Conservation (phyloP, 164 flowering plant species). For the Santalum album region DNA sequence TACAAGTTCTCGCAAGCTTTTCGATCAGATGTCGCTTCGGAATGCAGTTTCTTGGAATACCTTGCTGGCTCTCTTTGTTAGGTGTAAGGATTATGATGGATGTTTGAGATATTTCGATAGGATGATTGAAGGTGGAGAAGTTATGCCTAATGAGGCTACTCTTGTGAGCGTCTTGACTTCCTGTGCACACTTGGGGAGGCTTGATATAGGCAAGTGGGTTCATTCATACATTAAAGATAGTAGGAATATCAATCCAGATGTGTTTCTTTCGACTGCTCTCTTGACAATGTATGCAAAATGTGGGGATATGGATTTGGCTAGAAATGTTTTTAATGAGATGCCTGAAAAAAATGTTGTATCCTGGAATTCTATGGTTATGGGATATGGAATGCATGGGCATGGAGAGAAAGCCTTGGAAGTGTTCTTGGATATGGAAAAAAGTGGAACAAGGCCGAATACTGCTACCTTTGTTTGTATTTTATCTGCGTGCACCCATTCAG, state of each 20-base stretch:
- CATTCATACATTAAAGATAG: slow-evolving; percentile 36
- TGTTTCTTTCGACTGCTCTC: slow-evolving; percentile 50
- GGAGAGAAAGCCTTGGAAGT: slow-evolving; percentile 48
- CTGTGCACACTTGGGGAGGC: slow-evolving; percentile 41
- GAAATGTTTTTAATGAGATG: slow-evolving; percentile 52
- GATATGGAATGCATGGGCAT: slow-evolving; percentile 56
- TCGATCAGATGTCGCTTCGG: slow-evolving; percentile 34
- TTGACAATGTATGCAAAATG: slow-evolving; percentile 74
- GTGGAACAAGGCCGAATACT: slow-evolving; percentile 44
- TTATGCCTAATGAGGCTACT: slow-evolving; percentile 52
- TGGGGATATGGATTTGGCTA: slow-evolving; percentile 47
- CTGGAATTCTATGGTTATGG: slow-evolving; percentile 70
- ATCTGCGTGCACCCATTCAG: slow-evolving; percentile 55
- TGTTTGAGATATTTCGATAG: slow-evolving; percentile 46
- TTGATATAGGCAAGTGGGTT: slow-evolving; percentile 46
- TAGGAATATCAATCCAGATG: slow-evolving; percentile 27
- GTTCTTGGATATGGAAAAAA: slow-evolving; percentile 57
- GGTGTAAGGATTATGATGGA: slow-evolving; percentile 30
- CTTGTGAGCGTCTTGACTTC: slow-evolving; percentile 58
- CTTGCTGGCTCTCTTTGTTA: slow-evolving; percentile 40
- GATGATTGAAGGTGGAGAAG: slow-evolving; percentile 33
- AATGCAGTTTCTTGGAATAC: slow-evolving; percentile 62
- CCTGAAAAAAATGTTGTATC: slow-evolving; percentile 50
- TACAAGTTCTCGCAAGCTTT: slow-evolving; percentile 24
- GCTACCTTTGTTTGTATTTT: slow-evolving; percentile 50